Evolutionary conservation across 2,329 filamentous ascomycete genomes (phyloP), one percentile per base, ranked within the genome.

Genomic region (Fusarium sp.): DNA sequence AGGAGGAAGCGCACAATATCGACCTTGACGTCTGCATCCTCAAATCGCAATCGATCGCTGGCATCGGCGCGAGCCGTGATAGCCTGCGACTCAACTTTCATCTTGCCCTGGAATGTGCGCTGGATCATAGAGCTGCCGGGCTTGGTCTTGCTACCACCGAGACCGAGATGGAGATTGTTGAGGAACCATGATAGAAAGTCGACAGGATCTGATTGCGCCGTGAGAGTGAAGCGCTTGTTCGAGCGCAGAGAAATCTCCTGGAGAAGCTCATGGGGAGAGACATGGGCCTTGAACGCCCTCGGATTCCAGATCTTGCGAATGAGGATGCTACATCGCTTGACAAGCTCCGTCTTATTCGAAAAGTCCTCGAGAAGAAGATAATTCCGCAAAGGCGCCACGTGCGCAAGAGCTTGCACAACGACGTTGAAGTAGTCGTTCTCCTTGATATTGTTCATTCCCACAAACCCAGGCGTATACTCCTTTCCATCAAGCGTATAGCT

Each of bases 401-500:
- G 96, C 4, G 95, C 91, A 38, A 99, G 86, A 8, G 94, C 91
- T 80, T 99, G 96, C 49, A 97, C 91, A 5, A 98, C 88, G 26
- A 97, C 95, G 77, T 99, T 99, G 76, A 98, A 87, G 82, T 99
- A 99, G 83, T 99, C 96, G 82, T 99, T 99, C 61, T 96, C 94
- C 81, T 99, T 99, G 85, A 99, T 98, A 82, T 99, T 99, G 86
- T 99, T 99, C 93, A 99, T 97, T 71, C 96, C 96, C 65, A 99
- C 94, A 78, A 94, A 99, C 7, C 96, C 95, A 21, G 96, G 96
- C 70, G 91, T 91, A 81, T 99, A 99, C 77, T 92, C 89, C 80
- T 92, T 93, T 67, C 94, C 94, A 50, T 86, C 85, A 42, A 98
- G 85, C 75, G 97, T 95, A 87, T 91, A 94, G 44, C 89, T 88